A percentile compares a stretch with the other conserved stretches of the same genome.
Conservation (phyloP, 768 basidiomycete species). For the Gymnopilus dilepis region DNA sequence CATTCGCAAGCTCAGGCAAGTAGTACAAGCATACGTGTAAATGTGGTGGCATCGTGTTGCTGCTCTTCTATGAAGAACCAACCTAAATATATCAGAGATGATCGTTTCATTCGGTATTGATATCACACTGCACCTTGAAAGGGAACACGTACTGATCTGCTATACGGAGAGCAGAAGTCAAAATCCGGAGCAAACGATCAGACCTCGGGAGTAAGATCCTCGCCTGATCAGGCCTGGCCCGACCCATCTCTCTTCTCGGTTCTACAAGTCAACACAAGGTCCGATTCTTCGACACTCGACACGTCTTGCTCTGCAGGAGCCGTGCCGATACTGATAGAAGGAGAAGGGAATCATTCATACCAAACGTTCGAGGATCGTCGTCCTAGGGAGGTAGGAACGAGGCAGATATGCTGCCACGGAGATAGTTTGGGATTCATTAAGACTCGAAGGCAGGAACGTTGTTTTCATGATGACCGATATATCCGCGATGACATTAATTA, state of each 20-base stretch:
- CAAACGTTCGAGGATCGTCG: no score
- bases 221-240: neutral
- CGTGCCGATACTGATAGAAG: no score
- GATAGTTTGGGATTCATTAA: neutral
- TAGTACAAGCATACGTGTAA: neutral
- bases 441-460: neutral
- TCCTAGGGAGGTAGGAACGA: no score
- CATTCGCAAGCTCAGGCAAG: no score
- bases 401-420: no score
- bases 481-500: neutral
- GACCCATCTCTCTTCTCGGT: neutral
- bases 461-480: constrained; percentile 6
- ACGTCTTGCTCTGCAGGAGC: no score
- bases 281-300: no score
- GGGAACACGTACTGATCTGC: neutral
- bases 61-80: neutral
- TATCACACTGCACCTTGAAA: neutral
- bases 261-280: no score
- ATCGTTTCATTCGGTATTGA: neutral
- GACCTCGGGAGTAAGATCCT: neutral
- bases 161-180: neutral
- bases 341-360: no score
- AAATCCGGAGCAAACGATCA: neutral
- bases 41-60: neutral
- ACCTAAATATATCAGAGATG: neutral